These are phyloP conservation scores for Mortierella sp. DNA, from an alignment of 371 early-diverging fungal species.

Conservation along the genomic window DNA sequence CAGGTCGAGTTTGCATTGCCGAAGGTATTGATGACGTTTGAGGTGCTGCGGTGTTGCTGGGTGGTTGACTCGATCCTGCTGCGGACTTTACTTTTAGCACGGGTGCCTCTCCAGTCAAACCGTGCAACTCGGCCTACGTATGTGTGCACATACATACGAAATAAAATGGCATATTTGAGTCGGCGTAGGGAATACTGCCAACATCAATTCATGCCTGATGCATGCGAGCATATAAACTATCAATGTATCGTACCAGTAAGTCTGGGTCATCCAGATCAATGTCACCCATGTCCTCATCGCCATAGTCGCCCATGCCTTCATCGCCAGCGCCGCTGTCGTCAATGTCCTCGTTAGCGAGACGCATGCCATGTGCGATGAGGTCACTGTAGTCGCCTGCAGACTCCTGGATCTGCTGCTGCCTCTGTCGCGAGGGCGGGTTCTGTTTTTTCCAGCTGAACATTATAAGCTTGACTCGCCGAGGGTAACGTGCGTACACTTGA, in stretches of 20 bases:
- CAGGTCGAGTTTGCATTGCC: not conserved
- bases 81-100: slow-evolving; percentile 24
- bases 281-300: slow-evolving; percentile 60
- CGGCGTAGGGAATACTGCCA: not conserved
- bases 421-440: slow-evolving; percentile 45
- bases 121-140: slow-evolving; percentile 49
- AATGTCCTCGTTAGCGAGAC: slow-evolving; percentile 46
- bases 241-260: slow-evolving; percentile 49
- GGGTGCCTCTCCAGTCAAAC: slow-evolving; percentile 35
- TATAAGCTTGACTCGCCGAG: not conserved
- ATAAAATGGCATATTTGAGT: not conserved
- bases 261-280: slow-evolving; percentile 68
- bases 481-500: no score
- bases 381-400: slow-evolving; percentile 31
- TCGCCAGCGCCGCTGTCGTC: slow-evolving; percentile 16
- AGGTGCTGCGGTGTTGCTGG: not conserved
- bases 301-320: slow-evolving; percentile 53
- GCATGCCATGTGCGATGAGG: slow-evolving; percentile 43
- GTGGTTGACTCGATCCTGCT: slow-evolving; percentile 5
- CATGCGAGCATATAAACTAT: no score
- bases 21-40: slow-evolving; percentile 2
- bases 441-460: slow-evolving; percentile 56
- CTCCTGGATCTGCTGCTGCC: slow-evolving; percentile 11
- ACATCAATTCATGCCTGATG: no score
- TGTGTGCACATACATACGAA: no score